phyloP scores from a whole-genome alignment of 2,329 filamentous ascomycete genomes.

The Fusarium equiseti region DNA sequence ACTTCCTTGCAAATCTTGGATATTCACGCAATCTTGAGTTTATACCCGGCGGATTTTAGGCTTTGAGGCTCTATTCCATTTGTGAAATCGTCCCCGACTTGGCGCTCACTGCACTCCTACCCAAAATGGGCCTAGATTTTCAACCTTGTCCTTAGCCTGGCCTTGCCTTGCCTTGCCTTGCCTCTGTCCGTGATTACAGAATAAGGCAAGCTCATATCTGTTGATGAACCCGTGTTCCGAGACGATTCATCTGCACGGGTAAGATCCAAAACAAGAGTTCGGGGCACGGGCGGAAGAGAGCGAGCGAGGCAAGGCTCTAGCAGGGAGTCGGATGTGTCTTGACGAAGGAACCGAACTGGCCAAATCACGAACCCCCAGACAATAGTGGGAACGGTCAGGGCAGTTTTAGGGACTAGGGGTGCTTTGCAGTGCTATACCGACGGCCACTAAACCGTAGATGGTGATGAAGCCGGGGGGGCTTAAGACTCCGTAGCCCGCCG shows the following conservation, averaged over 20 bases:
- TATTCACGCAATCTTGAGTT: conserved; percentile 32
- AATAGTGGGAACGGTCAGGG: conserved; percentile 35
- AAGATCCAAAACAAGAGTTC: conserved; percentile 20
- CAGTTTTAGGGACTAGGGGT: conserved; percentile 35
- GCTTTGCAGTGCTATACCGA: conserved; percentile 33
- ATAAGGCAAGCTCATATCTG: conserved; percentile 4
- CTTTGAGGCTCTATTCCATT: conserved; percentile 41
- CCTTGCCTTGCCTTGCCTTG: not conserved
- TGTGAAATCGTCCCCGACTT: conserved; percentile 41
- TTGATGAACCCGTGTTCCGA: conserved; percentile 1
- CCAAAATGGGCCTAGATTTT: conserved; percentile 31
- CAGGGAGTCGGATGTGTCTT: conserved; percentile 7
- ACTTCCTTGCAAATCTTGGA: conserved; percentile 27
- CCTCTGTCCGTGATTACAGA: conserved; percentile 25
- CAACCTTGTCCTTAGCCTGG: conserved; percentile 31
- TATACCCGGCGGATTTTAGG: conserved; percentile 29
- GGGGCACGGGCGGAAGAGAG: conserved; percentile 28
- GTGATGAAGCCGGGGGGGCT: conserved; percentile 32
- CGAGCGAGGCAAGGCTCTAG: conserved; percentile 22
- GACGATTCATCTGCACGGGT: conserved; percentile 15
- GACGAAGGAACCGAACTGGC: conserved; percentile 27
- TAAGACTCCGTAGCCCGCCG: conserved; percentile 18
- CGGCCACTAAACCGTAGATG: conserved; percentile 39
- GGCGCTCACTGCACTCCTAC: conserved; percentile 36
- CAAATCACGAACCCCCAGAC: conserved; percentile 29